Conservation (phyloP, 108 stramenopile species). For the Cyclotella sp. region DNA sequence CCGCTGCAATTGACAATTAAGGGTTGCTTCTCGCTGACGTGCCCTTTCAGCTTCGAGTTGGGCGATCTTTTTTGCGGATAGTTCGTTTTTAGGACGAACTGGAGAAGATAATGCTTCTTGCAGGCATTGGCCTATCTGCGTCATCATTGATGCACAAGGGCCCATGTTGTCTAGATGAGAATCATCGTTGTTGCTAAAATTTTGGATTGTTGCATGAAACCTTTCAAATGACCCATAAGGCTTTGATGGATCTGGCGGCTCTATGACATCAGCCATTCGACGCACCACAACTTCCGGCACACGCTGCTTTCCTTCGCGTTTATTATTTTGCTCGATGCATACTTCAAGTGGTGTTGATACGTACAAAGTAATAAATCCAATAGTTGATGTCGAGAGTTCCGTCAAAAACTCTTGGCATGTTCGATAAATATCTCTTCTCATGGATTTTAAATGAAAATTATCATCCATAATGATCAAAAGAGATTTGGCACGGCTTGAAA, state of each 20-base stretch:
- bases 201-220: conserved; percentile 43
- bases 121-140: conserved; percentile 28
- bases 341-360: conserved; percentile 58
- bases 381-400: conserved; percentile 36
- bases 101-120: conserved; percentile 40
- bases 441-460: conserved; percentile 80
- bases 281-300: conserved; percentile 61
- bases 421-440: conserved; percentile 80
- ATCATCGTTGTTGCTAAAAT: conserved; percentile 6
- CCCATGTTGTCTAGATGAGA: background rate
- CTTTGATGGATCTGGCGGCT: conserved; percentile 64
- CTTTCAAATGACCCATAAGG: conserved; percentile 40
- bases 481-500: conserved; percentile 6
- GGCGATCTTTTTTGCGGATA: conserved; percentile 40
- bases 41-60: conserved; percentile 22
- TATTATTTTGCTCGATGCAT: conserved; percentile 66
- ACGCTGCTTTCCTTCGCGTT: conserved; percentile 43
- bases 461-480: conserved; percentile 78
- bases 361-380: conserved; percentile 63
- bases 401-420: conserved; percentile 44
- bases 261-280: conserved; percentile 60
- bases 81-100: conserved; percentile 36
- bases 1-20: conserved; percentile 48
- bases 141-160: background rate
- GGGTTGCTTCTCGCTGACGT: conserved; percentile 45